These are phyloP conservation scores for Citropsis articulata DNA, from an alignment of 345 rosid species.

Conservation along the genomic window DNA sequence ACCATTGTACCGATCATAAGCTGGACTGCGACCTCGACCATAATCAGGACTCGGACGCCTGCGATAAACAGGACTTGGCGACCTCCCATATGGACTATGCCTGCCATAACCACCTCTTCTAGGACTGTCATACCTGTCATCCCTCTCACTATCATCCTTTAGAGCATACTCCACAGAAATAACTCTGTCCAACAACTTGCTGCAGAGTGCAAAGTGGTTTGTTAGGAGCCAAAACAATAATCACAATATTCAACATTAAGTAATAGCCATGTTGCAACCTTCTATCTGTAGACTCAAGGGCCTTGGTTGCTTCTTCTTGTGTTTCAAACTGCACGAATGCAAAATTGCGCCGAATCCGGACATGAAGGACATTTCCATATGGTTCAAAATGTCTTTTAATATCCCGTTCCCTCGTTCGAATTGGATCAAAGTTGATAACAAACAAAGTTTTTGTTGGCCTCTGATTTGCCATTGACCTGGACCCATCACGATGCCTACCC, in stretches of 20 bases:
- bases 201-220: slow-evolving; percentile 24
- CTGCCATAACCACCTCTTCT: slow-evolving; percentile 50
- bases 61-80: slow-evolving; percentile 64
- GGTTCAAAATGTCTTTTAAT: slow-evolving; percentile 75
- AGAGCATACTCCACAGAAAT: slow-evolving; percentile 89
- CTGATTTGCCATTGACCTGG: slow-evolving; percentile 45
- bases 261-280: slow-evolving; percentile 34
- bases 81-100: slow-evolving; percentile 49
- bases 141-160: slow-evolving; percentile 74
- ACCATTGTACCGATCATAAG: slow-evolving; percentile 62
- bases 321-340: slow-evolving; percentile 81
- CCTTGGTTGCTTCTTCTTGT: slow-evolving; percentile 83
- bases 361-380: slow-evolving; percentile 69
- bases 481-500: slow-evolving; percentile 63
- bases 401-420: slow-evolving; percentile 66
- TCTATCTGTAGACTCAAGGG: slow-evolving; percentile 74
- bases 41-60: slow-evolving; percentile 81
- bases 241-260: background rate
- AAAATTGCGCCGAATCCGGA: slow-evolving; percentile 70
- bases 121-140: slow-evolving; percentile 57
- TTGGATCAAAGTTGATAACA: slow-evolving; percentile 81
- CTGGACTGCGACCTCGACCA: slow-evolving; percentile 71
- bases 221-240: background rate
- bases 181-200: slow-evolving; percentile 75
- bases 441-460: slow-evolving; percentile 89